A percentile compares a stretch with the other conserved stretches of the same genome.
These are phyloP conservation scores for Mucor indicus DNA, from an alignment of 371 early-diverging fungal species.

Conservation along the genomic window DNA sequence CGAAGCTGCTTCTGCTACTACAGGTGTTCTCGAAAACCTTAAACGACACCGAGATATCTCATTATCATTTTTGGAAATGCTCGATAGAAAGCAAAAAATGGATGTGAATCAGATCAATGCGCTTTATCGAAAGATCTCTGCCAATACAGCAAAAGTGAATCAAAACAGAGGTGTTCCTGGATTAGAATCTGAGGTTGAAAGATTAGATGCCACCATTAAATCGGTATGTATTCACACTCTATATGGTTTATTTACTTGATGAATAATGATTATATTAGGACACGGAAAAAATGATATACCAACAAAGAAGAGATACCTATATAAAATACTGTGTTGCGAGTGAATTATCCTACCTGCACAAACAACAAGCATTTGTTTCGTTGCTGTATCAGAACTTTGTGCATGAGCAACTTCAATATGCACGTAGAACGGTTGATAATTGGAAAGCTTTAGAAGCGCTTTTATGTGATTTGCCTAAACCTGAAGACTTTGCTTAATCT, in stretches of 20 bases:
- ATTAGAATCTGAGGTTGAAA: slow-evolving; percentile 45
- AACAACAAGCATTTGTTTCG: slow-evolving; percentile 45
- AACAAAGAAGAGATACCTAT: slow-evolving; percentile 26
- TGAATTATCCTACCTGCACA: slow-evolving; percentile 27
- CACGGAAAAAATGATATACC: slow-evolving; percentile 26
- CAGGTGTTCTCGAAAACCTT: slow-evolving; percentile 59
- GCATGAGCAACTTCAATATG: slow-evolving; percentile 52
- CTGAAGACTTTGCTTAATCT: slow-evolving; percentile 22
- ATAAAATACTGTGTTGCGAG: slow-evolving; percentile 27
- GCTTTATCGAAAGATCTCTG: slow-evolving; percentile 25
- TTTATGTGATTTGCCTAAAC: slow-evolving; percentile 32
- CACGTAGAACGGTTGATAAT: slow-evolving; percentile 45
- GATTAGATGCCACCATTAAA: slow-evolving; percentile 34
- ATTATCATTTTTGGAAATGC: slow-evolving; percentile 24
- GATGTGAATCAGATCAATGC: slow-evolving; percentile 36
- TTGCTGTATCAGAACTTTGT: slow-evolving; percentile 60
- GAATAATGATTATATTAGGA: slow-evolving; percentile 13
- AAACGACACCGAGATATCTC: slow-evolving; percentile 67
- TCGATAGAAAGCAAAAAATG: slow-evolving; percentile 19
- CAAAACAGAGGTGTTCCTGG: slow-evolving; percentile 47
- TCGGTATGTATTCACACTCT: slow-evolving; percentile 16
- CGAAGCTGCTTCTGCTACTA: slow-evolving; percentile 2
- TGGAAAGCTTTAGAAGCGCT: slow-evolving; percentile 55
- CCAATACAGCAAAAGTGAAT: slow-evolving; percentile 42
- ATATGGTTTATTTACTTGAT: neutral